These are phyloP conservation scores for Serendipita vermifera DNA, from an alignment of 768 basidiomycete genomes.

Conservation along the genomic window DNA sequence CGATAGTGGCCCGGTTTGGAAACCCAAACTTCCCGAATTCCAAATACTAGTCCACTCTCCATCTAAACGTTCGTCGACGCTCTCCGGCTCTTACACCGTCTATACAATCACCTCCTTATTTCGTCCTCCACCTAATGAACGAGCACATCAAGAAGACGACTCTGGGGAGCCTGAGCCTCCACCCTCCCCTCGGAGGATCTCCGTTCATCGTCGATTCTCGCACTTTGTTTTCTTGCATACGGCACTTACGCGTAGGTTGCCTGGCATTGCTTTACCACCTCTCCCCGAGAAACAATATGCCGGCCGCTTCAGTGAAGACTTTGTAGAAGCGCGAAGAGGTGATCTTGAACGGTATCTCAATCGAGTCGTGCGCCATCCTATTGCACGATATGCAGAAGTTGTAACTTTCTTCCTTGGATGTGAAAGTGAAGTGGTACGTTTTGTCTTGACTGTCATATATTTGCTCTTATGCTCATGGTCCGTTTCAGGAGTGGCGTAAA, in stretches of 20 bases:
- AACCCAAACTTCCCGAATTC: slow-evolving; percentile 57
- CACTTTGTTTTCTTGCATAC: slow-evolving; percentile 72
- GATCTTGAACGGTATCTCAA: slow-evolving; percentile 70
- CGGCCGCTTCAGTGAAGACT: slow-evolving; percentile 65
- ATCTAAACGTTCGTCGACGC: slow-evolving; percentile 51
- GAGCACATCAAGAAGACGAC: slow-evolving; percentile 17
- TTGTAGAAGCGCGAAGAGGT: slow-evolving; percentile 68
- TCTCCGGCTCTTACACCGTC: slow-evolving; percentile 59
- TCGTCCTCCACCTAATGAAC: slow-evolving; percentile 22
- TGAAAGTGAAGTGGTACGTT: slow-evolving; percentile 57
- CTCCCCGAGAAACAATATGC: slow-evolving; percentile 79
- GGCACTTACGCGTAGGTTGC: slow-evolving; percentile 51
- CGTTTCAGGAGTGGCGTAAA: slow-evolving; percentile 54
- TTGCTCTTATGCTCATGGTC: background rate
- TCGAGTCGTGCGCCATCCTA: slow-evolving; percentile 57
- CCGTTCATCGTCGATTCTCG: slow-evolving; percentile 71
- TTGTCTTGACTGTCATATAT: background rate
- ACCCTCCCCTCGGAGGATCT: slow-evolving; percentile 41
- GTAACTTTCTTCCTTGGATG: slow-evolving; percentile 68
- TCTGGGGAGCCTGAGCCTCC: slow-evolving; percentile 16
- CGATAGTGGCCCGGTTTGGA: slow-evolving; percentile 60
- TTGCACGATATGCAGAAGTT: slow-evolving; percentile 66
- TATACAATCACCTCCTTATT: slow-evolving; percentile 72
- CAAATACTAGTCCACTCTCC: slow-evolving; percentile 68
- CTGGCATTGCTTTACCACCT: slow-evolving; percentile 66